Conservation (phyloP, 2,329 filamentous ascomycete genomes). For the Tympanopsis confertula region DNA sequence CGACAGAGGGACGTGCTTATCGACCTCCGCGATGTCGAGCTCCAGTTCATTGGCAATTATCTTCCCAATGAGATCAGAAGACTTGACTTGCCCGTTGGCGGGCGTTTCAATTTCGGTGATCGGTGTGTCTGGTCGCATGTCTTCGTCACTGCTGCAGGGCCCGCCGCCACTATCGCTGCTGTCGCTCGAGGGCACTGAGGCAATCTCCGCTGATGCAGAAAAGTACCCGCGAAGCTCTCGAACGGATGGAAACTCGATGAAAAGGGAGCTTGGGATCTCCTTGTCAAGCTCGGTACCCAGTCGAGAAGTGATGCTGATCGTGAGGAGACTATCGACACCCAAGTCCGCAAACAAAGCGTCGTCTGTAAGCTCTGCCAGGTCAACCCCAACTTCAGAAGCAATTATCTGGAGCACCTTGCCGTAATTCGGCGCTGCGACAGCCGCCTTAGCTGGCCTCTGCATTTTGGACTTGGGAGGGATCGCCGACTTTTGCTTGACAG, state of each 20-base stretch:
- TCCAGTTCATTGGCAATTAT: slow-evolving; percentile 8
- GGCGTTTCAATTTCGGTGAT: background rate
- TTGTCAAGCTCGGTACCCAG: slow-evolving; percentile 7
- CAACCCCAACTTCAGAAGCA: slow-evolving; percentile 7
- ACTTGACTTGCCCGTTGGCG: slow-evolving; percentile 1
- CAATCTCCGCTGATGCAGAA: background rate
- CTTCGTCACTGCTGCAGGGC: no score
- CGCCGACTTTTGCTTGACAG: background rate
- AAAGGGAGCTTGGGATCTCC: slow-evolving; percentile 9
- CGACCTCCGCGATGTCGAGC: slow-evolving; percentile 7
- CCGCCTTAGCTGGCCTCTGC: background rate
- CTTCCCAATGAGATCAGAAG: slow-evolving; percentile 2
- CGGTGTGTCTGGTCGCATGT: background rate
- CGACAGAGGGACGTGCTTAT: slow-evolving; percentile 6
- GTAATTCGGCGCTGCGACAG: background rate
- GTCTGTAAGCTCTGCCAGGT: slow-evolving; percentile 6
- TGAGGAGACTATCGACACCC: slow-evolving; percentile 16
- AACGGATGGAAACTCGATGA: slow-evolving; percentile 7
- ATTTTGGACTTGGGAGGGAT: background rate
- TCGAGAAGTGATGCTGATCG: slow-evolving; percentile 10
- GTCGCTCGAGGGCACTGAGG: no score
- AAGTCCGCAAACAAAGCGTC: slow-evolving; percentile 12
- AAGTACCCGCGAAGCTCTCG: background rate
- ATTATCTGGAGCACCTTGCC: slow-evolving; percentile 2
- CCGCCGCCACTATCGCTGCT: no score